Conservation (phyloP, 177 flowering plant genomes). For the Telopea speciosissima region DNA sequence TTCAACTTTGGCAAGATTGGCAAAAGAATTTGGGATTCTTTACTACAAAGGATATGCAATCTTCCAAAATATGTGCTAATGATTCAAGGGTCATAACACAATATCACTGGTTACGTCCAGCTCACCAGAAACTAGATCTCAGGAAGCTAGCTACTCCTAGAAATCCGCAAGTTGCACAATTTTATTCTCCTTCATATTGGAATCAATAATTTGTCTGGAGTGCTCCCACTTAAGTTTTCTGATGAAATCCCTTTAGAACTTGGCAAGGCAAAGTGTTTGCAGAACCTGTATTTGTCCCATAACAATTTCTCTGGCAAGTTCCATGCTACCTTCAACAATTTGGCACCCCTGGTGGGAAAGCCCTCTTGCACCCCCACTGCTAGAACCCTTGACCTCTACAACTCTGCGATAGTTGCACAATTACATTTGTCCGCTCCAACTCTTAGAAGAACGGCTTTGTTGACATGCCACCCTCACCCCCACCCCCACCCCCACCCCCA, state of each 20-base stretch:
- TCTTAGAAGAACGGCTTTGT: too few relatives aligned
- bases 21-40: slow-evolving; percentile 53
- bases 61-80: slow-evolving; percentile 43
- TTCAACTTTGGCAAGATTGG: slow-evolving; percentile 78
- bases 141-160: slow-evolving; percentile 55
- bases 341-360: too few relatives aligned
- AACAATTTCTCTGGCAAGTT: too few relatives aligned
- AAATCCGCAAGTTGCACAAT: slow-evolving; percentile 51
- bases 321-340: too few relatives aligned
- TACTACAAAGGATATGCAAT: slow-evolving; percentile 68
- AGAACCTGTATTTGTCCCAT: too few relatives aligned
- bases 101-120: slow-evolving; percentile 71
- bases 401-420: too few relatives aligned
- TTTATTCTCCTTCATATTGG: slow-evolving; percentile 67
- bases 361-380: too few relatives aligned
- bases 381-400: too few relatives aligned
- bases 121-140: slow-evolving; percentile 56
- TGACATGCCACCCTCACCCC: too few relatives aligned
- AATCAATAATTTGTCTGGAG: slow-evolving; percentile 42
- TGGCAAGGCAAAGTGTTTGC: slow-evolving; percentile 57
- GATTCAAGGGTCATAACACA: slow-evolving; percentile 29
- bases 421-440: too few relatives aligned
- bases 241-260: slow-evolving; percentile 59
- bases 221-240: slow-evolving; percentile 55
- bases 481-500: too few relatives aligned